Evolutionary conservation across 148 eudicot species (phyloP), one percentile per base, ranked within the genome.

Genomic region (Euryodendron excelsum): DNA sequence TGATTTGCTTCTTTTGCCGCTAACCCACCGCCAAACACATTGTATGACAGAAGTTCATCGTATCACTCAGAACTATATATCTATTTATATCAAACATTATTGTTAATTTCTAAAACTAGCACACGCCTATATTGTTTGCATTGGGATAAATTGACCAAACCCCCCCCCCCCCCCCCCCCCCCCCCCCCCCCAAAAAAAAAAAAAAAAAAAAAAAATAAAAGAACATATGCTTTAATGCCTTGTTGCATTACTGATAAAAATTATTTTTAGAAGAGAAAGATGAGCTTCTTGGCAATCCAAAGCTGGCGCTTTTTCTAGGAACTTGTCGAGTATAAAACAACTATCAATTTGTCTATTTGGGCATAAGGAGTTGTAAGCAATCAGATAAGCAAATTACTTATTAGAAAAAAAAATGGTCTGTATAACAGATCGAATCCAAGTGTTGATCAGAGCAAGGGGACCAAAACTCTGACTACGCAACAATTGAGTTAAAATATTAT

Each of bases 171-270:
- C n/a, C n/a, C n/a, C n/a, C n/a, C n/a, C n/a, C n/a, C n/a, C n/a
- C n/a, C n/a, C n/a, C n/a, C n/a, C n/a, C n/a, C n/a, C n/a, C n/a
- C n/a, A n/a, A n/a, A n/a, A n/a, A n/a, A n/a, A n/a, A n/a, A n/a
- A n/a, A n/a, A n/a, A n/a, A n/a, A n/a, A n/a, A n/a, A n/a, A n/a
- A n/a, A n/a, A n/a, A n/a, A n/a, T n/a, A n/a, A n/a, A n/a, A n/a
- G n/a, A n/a, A n/a, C 33, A 61, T 61, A 61, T 61, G 65, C 65
- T 61, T 33, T 63, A 33, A 63, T 63, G n/a, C 68, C 39, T n/a
- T 30, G 37, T 33, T 63, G 68, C 68, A 63, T 63, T 33, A 36
- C 67, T 31, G 41, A 63, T 63, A 63, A 63, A 63, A 13, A 36
- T 20, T 3, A 62, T 28, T 28, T 8, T n/a, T 18, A 34, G 8